Base-by-base conservation (phyloP, 148 eudicot species). In the Dysphania ambrosioides region DNA sequence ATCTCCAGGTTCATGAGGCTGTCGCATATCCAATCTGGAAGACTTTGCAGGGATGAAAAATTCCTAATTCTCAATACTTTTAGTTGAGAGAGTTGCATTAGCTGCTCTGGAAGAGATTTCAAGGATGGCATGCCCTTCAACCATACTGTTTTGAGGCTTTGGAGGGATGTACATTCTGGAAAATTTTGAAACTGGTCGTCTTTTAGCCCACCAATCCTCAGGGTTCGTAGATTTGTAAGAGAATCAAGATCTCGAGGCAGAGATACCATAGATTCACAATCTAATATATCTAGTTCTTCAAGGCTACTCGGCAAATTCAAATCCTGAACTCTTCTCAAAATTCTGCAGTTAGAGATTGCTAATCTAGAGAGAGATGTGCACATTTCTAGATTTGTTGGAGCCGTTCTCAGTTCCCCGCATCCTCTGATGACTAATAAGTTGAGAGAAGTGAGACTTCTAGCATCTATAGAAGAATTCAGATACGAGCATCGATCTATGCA, bases 221-320 rank as follows among this genome's bases (percentile, higher is more conserved):
- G 0, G 55, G 47, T 42, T 0, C 21, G 51, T 4, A 67, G 71
- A 9, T 6, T 24, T 12, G 55, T 16, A 26, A 67, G 71, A 67
- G 3, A 6, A 13, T 67, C 5, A 42, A 67, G 31, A 10, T 55
- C 71, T 40, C 2, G 12, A 40, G 55, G 71, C 55, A 41, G 6
- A 19, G 71, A 23, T 23, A 6, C 6, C 4, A 67, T 11, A 0
- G 12, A 5, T 34, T 0, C 21, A 26, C 36, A 62, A n/a, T 67
- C 71, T 42, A 40, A 4, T 40, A 67, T 67, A 67, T 67, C 71
- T 67, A 67, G 53, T 15, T 67, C 71, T 67, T 41, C 34, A 67
- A 71, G 63, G 29, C 23, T n/a, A 11, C 6, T 19, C 21, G 19
- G 27, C 19, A 0, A 0, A 32, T 15, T 3, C 1, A 55, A n/a